A percentile compares a stretch with the other conserved stretches of the same genome.
Conservation (phyloP, 1,284 basidiomycete species). For the Sanghuangporus sanghuang region DNA sequence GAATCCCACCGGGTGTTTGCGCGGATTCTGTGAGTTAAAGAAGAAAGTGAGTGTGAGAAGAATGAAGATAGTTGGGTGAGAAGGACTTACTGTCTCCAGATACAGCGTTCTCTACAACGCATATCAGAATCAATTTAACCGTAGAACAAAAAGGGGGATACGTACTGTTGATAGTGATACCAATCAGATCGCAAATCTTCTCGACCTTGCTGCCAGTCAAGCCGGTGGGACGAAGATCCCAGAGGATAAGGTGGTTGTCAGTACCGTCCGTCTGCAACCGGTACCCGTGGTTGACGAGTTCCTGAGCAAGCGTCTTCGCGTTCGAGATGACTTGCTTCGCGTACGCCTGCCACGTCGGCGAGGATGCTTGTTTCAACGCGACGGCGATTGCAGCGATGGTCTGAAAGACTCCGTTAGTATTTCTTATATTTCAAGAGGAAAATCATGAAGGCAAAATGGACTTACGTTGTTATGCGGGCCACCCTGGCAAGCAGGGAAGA, state of each 20-base stretch:
- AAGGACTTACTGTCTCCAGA: constrained; percentile 70
- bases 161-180: constrained; percentile 93
- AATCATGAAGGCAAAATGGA: constrained; percentile 15
- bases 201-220: constrained; percentile 98
- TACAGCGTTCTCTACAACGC: constrained; percentile 83
- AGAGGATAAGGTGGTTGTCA: constrained; percentile 97
- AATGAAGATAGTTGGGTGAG: constrained; percentile 5
- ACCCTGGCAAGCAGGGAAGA: constrained; percentile 99
- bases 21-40: constrained; percentile 59
- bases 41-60: not conserved
- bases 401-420: constrained; percentile 31
- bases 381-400: constrained; percentile 97
- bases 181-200: constrained; percentile 96
- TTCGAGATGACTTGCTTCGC: constrained; percentile 94
- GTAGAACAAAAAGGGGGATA: constrained; percentile 15
- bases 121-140: not conserved
- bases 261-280: constrained; percentile 96
- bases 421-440: not conserved
- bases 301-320: constrained; percentile 68
- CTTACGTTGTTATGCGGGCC: constrained; percentile 97
- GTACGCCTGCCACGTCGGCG: constrained; percentile 90
- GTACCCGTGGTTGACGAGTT: constrained; percentile 79
- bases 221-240: constrained; percentile 94
- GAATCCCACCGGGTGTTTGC: constrained; percentile 95
- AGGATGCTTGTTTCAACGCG: constrained; percentile 88